Conservation (phyloP, 495 filamentous ascomycete genomes). For the Penicillium maclennaniae region DNA sequence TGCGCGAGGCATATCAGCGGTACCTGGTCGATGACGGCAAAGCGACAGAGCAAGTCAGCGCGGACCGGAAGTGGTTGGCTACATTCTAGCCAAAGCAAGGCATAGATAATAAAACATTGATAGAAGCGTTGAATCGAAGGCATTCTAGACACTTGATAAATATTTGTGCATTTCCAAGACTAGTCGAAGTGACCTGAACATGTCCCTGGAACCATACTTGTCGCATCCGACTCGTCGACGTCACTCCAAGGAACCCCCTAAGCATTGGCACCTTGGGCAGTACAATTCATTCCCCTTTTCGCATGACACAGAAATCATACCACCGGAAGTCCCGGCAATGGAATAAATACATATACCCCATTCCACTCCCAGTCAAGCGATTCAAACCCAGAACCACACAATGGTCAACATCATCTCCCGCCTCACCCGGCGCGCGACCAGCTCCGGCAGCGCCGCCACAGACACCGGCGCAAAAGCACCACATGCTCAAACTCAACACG, state of each 20-base stretch:
- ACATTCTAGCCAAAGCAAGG: conserved; percentile 19
- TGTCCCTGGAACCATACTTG: background rate
- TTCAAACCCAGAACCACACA: background rate
- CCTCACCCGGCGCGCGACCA: conserved; percentile 14
- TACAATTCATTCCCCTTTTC: conserved; percentile 11
- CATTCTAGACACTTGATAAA: background rate
- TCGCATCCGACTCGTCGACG: conserved; percentile 24
- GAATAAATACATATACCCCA: background rate
- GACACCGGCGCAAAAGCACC: background rate
- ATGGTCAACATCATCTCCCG: conserved; percentile 28
- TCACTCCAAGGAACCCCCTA: conserved; percentile 18
- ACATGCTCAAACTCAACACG: conserved; percentile 4
- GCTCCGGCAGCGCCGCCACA: conserved; percentile 9
- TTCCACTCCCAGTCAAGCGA: background rate
- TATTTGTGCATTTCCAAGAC: background rate
- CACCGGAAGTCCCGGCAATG: background rate
- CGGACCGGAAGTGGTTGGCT: conserved; percentile 36
- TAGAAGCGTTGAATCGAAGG: background rate
- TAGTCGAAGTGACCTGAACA: background rate
- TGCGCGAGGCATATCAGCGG: conserved; percentile 59
- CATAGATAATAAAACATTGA: background rate
- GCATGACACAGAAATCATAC: conserved; percentile 10
- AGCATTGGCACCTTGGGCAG: conserved; percentile 19
- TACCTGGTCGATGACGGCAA: conserved; percentile 45
- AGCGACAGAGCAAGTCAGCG: conserved; percentile 19